phyloP scores from a whole-genome alignment of 441 rosid species.

The Viola pubescens region DNA sequence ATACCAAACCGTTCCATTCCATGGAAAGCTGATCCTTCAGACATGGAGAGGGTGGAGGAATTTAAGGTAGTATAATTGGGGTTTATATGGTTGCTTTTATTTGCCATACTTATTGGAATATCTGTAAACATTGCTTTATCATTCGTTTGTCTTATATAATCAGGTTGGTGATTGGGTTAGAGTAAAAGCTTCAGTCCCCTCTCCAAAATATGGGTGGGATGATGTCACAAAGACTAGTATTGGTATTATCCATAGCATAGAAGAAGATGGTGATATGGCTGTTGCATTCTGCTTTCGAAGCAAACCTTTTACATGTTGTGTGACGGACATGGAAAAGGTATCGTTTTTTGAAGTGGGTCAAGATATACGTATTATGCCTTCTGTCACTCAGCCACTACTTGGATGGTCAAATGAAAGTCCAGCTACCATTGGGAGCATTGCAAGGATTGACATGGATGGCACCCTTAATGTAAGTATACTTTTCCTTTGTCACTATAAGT shows the following conservation, averaged over 20 bases:
- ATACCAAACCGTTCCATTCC: slow-evolving; percentile 83
- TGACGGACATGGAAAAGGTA: slow-evolving; percentile 91
- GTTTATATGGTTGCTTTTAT: not conserved
- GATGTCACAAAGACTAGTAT: slow-evolving; percentile 72
- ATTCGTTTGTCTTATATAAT: slow-evolving; percentile 14
- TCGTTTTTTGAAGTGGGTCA: slow-evolving; percentile 86
- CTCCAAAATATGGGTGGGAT: slow-evolving; percentile 99
- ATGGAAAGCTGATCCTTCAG: slow-evolving; percentile 99
- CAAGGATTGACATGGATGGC: slow-evolving; percentile 93
- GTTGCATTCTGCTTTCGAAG: slow-evolving; percentile 94
- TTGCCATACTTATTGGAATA: not conserved
- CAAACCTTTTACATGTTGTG: slow-evolving; percentile 88
- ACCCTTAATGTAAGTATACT: slow-evolving; percentile 71
- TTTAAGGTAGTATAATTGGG: slow-evolving; percentile 56
- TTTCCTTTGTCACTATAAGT: not conserved
- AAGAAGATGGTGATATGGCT: slow-evolving; percentile 93
- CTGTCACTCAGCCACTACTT: slow-evolving; percentile 84
- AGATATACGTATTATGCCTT: slow-evolving; percentile 75
- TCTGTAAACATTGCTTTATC: not conserved
- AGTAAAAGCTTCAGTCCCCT: slow-evolving; percentile 90
- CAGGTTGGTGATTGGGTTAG: slow-evolving; percentile 99
- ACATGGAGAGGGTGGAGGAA: slow-evolving; percentile 97
- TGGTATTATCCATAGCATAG: slow-evolving; percentile 91
- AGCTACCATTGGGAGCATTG: slow-evolving; percentile 84
- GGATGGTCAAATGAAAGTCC: slow-evolving; percentile 98